A percentile compares a stretch with the other conserved stretches of the same genome.
Conservation (phyloP, 257 asterid species). For the Leonotis leonurus region DNA sequence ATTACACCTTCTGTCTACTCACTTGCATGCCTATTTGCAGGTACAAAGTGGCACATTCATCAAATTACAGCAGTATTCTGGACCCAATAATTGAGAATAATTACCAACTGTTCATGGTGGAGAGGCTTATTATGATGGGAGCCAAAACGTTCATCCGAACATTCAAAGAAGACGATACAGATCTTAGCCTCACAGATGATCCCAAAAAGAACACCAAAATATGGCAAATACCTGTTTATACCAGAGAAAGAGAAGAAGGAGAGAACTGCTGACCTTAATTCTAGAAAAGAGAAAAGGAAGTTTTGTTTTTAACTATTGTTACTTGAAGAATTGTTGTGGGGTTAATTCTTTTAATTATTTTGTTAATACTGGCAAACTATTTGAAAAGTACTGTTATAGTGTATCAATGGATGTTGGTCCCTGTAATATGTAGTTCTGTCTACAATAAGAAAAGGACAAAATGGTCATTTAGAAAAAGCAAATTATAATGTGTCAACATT, state of each 20-base stretch:
- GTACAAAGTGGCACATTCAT: conserved; percentile 79
- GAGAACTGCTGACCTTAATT: conserved; percentile 40
- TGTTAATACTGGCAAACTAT: not conserved
- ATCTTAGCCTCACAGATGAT: conserved; percentile 84
- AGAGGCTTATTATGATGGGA: conserved; percentile 75
- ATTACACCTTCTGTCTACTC: not conserved
- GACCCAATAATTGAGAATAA: conserved; percentile 79
- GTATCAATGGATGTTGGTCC: not conserved
- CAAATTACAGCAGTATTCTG: conserved; percentile 65
- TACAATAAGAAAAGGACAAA: too few species aligned
- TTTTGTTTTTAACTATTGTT: not conserved
- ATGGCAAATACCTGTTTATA: conserved; percentile 75
- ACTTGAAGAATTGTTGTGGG: not conserved
- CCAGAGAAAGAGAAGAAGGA: conserved; percentile 42
- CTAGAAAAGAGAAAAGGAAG: not conserved
- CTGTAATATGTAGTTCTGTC: not conserved
- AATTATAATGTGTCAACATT: too few species aligned
- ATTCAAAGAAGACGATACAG: conserved; percentile 54
- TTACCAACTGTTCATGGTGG: conserved; percentile 84
- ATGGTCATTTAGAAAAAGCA: too few species aligned
- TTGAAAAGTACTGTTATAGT: not conserved
- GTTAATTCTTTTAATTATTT: conserved; percentile 12
- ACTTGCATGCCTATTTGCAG: conserved; percentile 32
- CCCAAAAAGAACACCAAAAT: conserved; percentile 80
- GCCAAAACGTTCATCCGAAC: conserved; percentile 68